phyloP scores from a whole-genome alignment of 495 filamentous ascomycete species.

The Beverwykella pulmonaria region DNA sequence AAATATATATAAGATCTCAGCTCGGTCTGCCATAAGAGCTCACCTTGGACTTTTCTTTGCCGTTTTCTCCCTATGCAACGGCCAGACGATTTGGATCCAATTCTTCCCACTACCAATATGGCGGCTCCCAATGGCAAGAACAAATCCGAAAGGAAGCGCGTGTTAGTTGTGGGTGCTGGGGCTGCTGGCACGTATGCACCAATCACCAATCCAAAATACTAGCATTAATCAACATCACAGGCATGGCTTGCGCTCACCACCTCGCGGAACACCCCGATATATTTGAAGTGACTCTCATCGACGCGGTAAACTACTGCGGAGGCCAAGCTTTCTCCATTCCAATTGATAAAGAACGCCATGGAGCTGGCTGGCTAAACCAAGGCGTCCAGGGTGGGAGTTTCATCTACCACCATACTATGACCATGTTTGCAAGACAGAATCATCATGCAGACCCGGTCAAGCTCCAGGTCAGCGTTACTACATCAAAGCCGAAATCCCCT shows the following conservation, averaged over 20 bases:
- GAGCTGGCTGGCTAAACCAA: constrained; percentile 78
- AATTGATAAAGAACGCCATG: constrained; percentile 66
- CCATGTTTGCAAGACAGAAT: constrained; percentile 71
- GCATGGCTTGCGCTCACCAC: constrained; percentile 73
- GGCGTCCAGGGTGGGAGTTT: constrained; percentile 80
- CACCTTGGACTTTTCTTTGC: neutral
- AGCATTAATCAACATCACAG: constrained; percentile 26
- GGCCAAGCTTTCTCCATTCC: constrained; percentile 81
- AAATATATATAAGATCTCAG: neutral
- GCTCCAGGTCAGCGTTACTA: constrained; percentile 55
- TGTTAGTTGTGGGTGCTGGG: constrained; percentile 48
- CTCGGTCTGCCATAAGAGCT: neutral
- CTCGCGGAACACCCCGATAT: constrained; percentile 72
- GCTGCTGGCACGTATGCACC: constrained; percentile 41
- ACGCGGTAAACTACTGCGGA: constrained; percentile 67
- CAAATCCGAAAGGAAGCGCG: constrained; percentile 38
- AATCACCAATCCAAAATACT: constrained; percentile 8
- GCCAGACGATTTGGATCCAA: constrained; percentile 4
- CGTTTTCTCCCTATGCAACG: neutral
- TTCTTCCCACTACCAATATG: constrained; percentile 25
- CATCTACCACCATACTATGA: constrained; percentile 81
- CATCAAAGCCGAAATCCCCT: neutral
- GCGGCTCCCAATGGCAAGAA: constrained; percentile 12
- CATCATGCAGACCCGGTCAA: constrained; percentile 69
- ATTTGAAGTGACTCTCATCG: constrained; percentile 75